Base-by-base conservation (phyloP, 495 filamentous ascomycete genomes). In the Clohesyomyces aquaticus region DNA sequence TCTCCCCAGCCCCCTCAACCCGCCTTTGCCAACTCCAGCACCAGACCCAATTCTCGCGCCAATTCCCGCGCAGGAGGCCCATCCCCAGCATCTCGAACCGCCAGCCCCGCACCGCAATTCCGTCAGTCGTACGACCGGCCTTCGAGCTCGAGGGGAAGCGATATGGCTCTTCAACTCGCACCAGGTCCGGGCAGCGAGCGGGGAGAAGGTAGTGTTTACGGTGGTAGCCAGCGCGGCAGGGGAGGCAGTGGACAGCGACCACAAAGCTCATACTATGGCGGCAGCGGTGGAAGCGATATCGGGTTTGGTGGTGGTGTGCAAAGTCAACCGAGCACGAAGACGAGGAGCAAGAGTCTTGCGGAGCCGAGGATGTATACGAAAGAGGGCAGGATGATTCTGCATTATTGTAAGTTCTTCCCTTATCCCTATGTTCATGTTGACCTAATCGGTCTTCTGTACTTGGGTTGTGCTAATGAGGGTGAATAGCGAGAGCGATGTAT, bases 401-500 rank as follows among this genome's bases (percentile, higher is more conserved):
- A 96, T 77, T 96, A 90, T 76, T 89, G 94, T 97, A 82, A 86
- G 91, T 80, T 42, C 19, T n/a, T 12, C 27, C 45, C 25, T 22
- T 58, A 38, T 6, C 35, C 29, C n/a, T n/a, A n/a, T n/a, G n/a
- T n/a, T n/a, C n/a, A n/a, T n/a, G n/a, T n/a, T n/a, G n/a, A n/a
- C n/a, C n/a, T n/a, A n/a, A n/a, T 38, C 14, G 6, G 22, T 57
- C 10, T 52, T 35, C 35, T 35, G 1, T 11, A n/a, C 38, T 22
- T 6, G 41, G 60, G 49, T 43, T 51, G n/a, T n/a, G 6, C 21
- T 28, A 64, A 66, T 66, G 43, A 73, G 62, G n/a, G 32, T 29
- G 35, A 51, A 41, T 66, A 98, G 94, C 95, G 47, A 88, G 91
- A 55, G 91, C 95, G 48, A 80, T 96, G 79, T 99, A 98, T 76